These are phyloP conservation scores for Trametes versicolor DNA, from an alignment of 1,284 basidiomycete species.

Conservation along the genomic window DNA sequence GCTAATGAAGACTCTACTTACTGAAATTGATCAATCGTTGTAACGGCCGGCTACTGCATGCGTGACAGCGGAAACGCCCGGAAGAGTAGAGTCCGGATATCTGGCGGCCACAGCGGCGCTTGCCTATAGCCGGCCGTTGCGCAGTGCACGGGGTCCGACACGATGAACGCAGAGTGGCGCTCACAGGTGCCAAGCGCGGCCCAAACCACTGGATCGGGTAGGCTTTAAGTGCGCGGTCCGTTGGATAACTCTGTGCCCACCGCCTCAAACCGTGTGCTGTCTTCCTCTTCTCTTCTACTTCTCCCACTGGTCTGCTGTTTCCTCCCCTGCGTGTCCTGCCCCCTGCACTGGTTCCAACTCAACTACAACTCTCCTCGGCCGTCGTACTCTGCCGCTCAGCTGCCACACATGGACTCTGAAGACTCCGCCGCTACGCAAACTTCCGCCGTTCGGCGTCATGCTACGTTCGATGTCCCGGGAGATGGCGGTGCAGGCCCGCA, in stretches of 20 bases:
- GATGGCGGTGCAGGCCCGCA: background rate
- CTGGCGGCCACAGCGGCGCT: too few species aligned
- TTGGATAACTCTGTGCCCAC: too few species aligned
- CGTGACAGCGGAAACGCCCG: too few species aligned
- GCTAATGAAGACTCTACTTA: too few species aligned
- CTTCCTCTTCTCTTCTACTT: background rate
- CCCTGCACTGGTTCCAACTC: conserved; percentile 2
- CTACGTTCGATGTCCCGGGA: conserved; percentile 26
- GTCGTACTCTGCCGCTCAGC: conserved; percentile 1
- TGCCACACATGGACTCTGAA: conserved; percentile 6
- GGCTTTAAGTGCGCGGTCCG: too few species aligned
- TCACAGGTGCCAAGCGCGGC: too few species aligned
- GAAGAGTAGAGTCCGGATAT: too few species aligned
- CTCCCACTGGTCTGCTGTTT: conserved; percentile 8
- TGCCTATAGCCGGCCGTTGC: background rate
- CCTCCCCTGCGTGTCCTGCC: background rate
- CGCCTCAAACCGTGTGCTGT: background rate
- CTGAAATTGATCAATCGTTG: too few species aligned
- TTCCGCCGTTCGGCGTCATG: conserved; percentile 26
- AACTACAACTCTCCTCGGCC: conserved; percentile 14
- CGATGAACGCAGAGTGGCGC: background rate
- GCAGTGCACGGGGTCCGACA: background rate
- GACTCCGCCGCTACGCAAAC: conserved; percentile 16
- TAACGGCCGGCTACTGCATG: too few species aligned
- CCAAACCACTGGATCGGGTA: too few species aligned